These are phyloP conservation scores for Fomitopsis schrenkii DNA, from an alignment of 1,284 basidiomycete genomes.

Conservation along the genomic window DNA sequence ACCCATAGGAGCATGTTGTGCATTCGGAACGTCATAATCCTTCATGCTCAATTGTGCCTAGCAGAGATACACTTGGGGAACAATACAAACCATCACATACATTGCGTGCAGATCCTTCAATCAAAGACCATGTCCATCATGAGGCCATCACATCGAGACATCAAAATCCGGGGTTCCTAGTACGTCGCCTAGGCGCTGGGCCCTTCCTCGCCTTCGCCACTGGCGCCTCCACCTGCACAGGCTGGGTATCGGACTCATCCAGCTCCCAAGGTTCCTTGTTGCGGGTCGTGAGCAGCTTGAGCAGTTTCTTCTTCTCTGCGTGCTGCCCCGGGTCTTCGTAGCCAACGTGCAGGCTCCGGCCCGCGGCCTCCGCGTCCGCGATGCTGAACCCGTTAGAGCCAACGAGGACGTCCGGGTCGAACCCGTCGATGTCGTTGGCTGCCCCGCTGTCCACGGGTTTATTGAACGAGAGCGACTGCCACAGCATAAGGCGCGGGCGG, in stretches of 20 bases:
- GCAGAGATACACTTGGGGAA: too few relatives aligned
- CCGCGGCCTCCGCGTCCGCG: neutral
- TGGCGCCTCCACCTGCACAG: neutral
- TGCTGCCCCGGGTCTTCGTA: conserved; percentile 66
- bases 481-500: neutral
- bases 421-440: neutral
- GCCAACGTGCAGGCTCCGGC: conserved; percentile 43
- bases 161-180: conserved; percentile 1
- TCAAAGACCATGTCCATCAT: neutral
- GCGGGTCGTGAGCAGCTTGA: conserved; percentile 29
- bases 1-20: too few relatives aligned
- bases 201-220: neutral
- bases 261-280: conserved; percentile 14
- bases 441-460: neutral
- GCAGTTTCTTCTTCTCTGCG: conserved; percentile 49
- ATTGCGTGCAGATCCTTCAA: neutral
- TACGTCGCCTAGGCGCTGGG: neutral
- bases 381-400: neutral
- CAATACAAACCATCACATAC: neutral
- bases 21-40: too few relatives aligned
- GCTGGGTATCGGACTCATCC: neutral
- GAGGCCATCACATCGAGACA: neutral
- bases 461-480: neutral
- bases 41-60: too few relatives aligned
- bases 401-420: conserved; percentile 1